phyloP scores from a whole-genome alignment of 1,284 basidiomycete genomes.

The Erythrobasidium hasegawianum region DNA sequence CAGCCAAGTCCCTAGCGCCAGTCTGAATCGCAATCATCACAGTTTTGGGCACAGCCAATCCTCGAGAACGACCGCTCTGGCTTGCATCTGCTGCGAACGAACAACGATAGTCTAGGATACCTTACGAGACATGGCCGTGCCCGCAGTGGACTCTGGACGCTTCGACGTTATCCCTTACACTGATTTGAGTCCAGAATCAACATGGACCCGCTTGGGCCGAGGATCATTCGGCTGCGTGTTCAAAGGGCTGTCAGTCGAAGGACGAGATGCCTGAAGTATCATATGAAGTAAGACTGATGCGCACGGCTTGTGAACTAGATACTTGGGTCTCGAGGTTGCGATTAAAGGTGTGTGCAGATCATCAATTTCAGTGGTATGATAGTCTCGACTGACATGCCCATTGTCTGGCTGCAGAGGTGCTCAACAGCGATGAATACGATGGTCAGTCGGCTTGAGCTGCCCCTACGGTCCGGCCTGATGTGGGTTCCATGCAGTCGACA shows the following conservation, averaged over 20 bases:
- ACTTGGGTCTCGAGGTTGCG: conserved; percentile 91
- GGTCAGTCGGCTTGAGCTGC: conserved; percentile 25
- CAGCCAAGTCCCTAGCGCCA: neutral
- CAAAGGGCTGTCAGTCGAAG: conserved; percentile 58
- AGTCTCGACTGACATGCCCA: neutral
- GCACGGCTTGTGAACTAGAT: conserved; percentile 47
- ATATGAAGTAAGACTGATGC: neutral
- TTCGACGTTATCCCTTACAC: conserved; percentile 37
- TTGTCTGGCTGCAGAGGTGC: conserved; percentile 40
- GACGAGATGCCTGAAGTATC: neutral
- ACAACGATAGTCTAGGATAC: neutral
- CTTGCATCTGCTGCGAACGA: neutral
- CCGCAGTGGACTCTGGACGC: conserved; percentile 26
- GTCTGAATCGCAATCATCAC: neutral
- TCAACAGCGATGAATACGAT: conserved; percentile 45
- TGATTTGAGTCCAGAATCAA: conserved; percentile 36
- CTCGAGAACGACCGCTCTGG: too few relatives aligned
- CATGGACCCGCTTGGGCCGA: conserved; percentile 59
- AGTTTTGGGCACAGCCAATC: too few relatives aligned
- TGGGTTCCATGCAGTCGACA: conserved; percentile 57
- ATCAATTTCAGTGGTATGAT: too few relatives aligned
- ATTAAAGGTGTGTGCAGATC: conserved; percentile 93
- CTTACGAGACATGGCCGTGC: neutral
- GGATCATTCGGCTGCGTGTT: conserved; percentile 91
- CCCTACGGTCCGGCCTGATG: neutral